Base-by-base conservation (phyloP, 805 yeast genomes). In the Starmera pachycereana region DNA sequence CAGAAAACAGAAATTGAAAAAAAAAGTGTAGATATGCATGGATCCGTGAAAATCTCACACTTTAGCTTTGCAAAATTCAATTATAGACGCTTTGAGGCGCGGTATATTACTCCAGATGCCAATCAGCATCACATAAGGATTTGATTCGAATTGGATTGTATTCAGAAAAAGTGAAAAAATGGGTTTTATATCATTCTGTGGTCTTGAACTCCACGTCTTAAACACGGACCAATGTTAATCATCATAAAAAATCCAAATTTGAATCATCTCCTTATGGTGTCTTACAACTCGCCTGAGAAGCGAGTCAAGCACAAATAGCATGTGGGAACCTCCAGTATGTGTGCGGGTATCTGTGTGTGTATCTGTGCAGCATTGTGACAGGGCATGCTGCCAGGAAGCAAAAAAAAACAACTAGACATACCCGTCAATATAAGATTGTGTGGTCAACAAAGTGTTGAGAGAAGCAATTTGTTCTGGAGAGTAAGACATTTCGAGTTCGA, bases 381-480 rank as follows among this genome's bases (percentile, higher is more conserved):
- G 4, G 25, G 25, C 25, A 22, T 22, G 27, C 9, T 22, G 27
- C 27, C 6, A 22, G 27, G 9, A 8, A 22, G 2, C 27, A 22
- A 6, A 5, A 31, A 30, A 19, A 9, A 8, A 22, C 12, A 35
- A 19, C 29, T 13, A 39, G 39, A 84, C 95, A 68, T 82, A 86
- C 95, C 96, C 96, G 68, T 85, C 89, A 58, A 89, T 65, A 86
- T 88, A 89, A 55, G 95, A 85, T 78, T 87, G 84, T 72, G 83
- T 90, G 67, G 83, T 87, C 68, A 89, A 79, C 76, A 74, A 77
- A 56, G 75, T 74, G 84, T 89, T 80, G 65, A 89, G 80, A 63
- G 85, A 64, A 57, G 75, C 61, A 58, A 81, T 22, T 22, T 22
- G 27, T 22, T 22, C 27, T 22, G 27, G 27, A 22, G 27, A 22